Evolutionary conservation across 2,329 filamentous ascomycete species (phyloP), one percentile per base, ranked within the genome.

Genomic region (Penicillium glabrum): DNA sequence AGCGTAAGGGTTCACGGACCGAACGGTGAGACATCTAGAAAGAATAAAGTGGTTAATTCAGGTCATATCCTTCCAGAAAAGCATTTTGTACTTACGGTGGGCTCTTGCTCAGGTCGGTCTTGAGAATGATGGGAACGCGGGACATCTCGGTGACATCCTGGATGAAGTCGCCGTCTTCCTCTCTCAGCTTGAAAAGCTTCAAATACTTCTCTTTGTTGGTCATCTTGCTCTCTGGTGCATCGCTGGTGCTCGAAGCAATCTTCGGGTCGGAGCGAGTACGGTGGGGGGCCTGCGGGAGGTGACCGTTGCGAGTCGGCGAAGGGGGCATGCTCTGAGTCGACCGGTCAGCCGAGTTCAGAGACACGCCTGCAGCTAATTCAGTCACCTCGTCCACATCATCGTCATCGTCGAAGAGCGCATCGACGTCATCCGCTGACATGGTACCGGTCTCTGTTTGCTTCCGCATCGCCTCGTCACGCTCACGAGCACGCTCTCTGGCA

Each of bases 131-230:
- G n/a, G 95, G 95, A 60, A 99, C 90, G 66, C 93, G 85, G 44
- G 91, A 93, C 93, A 99, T 97, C 82, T 99, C 95, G 56, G 88
- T 93, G 64, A 99, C 92, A 75, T 99, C 95, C 79, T 99, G 95
- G 70, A 99, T 97, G 80, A 96, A 96, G 68, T 98, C 90, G 63
- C 93, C 93, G 66, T 90, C 89, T 77, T 96, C 90, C 75, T 99
- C 93, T 51, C 95, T 85, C 66, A 99, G 82, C 67, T 88, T 87
- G 81, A 98, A 98, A 63, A 95, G 81, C 73, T 88, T 91, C 61
- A 96, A 78, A 77, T 97, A 99, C 80, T 96, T 97, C 81, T 98
- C 92, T 83, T 96, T 98, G 80, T 95, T 91, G 63, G 84, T 90
- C 73, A 95, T 78, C 72, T 92, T 91, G 56, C 86, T 83, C 78